Evolutionary conservation across 805 yeast genomes (phyloP), one percentile per base, ranked within the genome.

Genomic region (Candida saitoana): DNA sequence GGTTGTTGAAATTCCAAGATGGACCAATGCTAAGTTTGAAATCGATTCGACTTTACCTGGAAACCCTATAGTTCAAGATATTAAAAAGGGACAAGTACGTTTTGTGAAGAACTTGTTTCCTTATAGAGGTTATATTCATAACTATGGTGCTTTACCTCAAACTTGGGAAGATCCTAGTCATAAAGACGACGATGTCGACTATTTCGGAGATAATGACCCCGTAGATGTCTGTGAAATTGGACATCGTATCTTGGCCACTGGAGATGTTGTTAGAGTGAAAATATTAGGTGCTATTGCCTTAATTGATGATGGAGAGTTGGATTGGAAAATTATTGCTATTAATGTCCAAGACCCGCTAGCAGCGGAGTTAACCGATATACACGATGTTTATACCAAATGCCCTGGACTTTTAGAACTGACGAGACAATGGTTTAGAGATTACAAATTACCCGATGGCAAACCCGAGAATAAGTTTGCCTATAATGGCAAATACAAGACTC

Each of bases 391-490:
- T 66, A 79, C 77, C 58, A 82, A 84, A 63, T 81, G 90, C 67
- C 99, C 99, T 46, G 96, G 96, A 42, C 74, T 93, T 45, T 73
- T 93, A 60, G 86, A 95, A 63, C 85, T 96, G 51, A 93, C 98
- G 45, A 83, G 89, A 67, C 95, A 87, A 70, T 93, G 99, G 99
- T 93, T 93, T 82, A 85, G 95, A 66, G 89, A 90, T 69, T 93
- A 93, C 82, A 93, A 93, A 71, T 78, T 89, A 54, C 97, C 99
- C 42, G 99, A 91, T 65, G 99, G 98, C 48, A 93, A 93, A 77
- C 96, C 96, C 57, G 87, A 80, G 69, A 93, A 93, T 71, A 85
- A 84, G 69, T 91, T 93, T 65, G 98, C 97, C n/a, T 89, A 88
- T 81, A 77, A 87, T 47, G 99, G 96, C 51, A 88, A 86, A 64